phyloP scores from a whole-genome alignment of 1,284 basidiomycete genomes.

The Ustanciosporium gigantosporum region DNA sequence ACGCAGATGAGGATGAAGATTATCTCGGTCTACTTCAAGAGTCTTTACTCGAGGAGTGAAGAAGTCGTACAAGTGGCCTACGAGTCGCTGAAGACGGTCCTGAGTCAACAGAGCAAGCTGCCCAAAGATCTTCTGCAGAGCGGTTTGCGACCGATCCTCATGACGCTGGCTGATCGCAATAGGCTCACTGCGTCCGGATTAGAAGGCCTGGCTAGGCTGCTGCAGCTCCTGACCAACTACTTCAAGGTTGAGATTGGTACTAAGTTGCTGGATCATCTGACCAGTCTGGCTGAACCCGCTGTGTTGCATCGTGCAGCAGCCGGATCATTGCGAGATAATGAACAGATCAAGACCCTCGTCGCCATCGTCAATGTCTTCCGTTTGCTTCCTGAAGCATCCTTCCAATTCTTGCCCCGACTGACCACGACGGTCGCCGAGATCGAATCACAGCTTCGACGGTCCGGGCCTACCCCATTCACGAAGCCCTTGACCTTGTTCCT shows the following conservation, averaged over 20 bases:
- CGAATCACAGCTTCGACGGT: slow-evolving; percentile 87
- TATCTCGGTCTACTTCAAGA: slow-evolving; percentile 97
- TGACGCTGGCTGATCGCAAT: slow-evolving; percentile 96
- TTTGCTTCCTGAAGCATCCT: slow-evolving; percentile 80
- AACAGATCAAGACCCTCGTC: slow-evolving; percentile 88
- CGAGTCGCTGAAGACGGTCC: slow-evolving; percentile 85
- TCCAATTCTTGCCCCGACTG: slow-evolving; percentile 85
- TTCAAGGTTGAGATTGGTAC: slow-evolving; percentile 99
- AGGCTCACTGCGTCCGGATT: slow-evolving; percentile 90
- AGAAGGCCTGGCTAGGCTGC: slow-evolving; percentile 87
- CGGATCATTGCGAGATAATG: slow-evolving; percentile 71
- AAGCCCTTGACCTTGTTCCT: slow-evolving; percentile 89
- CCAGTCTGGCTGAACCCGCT: slow-evolving; percentile 49
- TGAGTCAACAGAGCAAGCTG: slow-evolving; percentile 82
- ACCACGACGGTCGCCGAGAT: slow-evolving; percentile 89
- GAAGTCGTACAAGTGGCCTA: slow-evolving; percentile 96
- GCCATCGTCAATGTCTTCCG: slow-evolving; percentile 96
- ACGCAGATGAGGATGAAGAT: slow-evolving; percentile 70
- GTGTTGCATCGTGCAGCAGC: slow-evolving; percentile 49
- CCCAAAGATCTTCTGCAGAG: slow-evolving; percentile 95
- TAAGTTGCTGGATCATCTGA: slow-evolving; percentile 86
- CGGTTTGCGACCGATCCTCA: slow-evolving; percentile 90
- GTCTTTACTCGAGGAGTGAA: slow-evolving; percentile 87
- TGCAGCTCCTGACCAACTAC: slow-evolving; percentile 95
- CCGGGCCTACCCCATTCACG: slow-evolving; percentile 87